Evolutionary conservation across 225 moss, liverwort and hornwort species (phyloP), one percentile per base, ranked within the genome.

Genomic region (Marchantia paleacea): DNA sequence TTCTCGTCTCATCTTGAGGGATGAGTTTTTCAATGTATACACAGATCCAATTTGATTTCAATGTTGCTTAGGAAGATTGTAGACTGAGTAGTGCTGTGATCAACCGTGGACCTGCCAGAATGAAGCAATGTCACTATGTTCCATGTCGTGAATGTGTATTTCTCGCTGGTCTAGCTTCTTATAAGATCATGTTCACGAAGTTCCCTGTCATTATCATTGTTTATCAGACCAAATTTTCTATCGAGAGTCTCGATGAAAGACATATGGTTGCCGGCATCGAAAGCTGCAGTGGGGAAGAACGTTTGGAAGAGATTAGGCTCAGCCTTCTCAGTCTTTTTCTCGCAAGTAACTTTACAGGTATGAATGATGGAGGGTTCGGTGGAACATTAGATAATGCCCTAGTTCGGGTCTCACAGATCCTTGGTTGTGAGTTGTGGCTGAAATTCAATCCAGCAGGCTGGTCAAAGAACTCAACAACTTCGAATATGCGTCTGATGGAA

Each of bases 211-310:
- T 74, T 69, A 55, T 52, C 78, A 26, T 29, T 28, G 62, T 63
- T 58, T 74, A 54, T 62, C 82, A 85, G 91, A 66, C 89, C 94
- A 25, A 94, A 81, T 85, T 88, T 89, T 85, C 87, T 94, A 6
- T 86, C 85, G 50, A 85, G 96, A 73, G 91, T 96, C 55, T 92
- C 96, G 0, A 91, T 96, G 96, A 91, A 91, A 55, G 92, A 92
- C 83, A 91, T 92, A 51, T 96, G 92, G 92, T 83, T 76, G 72
- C 94, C 92, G 10, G 90, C 96, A 12, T 96, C 92, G 9, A 89
- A 83, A 87, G 88, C 81, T 28, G 88, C 84, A 2, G 90, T 85
- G 69, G 90, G 90, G 30, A 84, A 83, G 8, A 94, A 90, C 83
- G 72, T 78, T 7, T 89, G 88, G 84, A 88, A 86, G 73, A 87